Conservation (phyloP, 2,329 filamentous ascomycete species). For the Sporothrix humicola region DNA sequence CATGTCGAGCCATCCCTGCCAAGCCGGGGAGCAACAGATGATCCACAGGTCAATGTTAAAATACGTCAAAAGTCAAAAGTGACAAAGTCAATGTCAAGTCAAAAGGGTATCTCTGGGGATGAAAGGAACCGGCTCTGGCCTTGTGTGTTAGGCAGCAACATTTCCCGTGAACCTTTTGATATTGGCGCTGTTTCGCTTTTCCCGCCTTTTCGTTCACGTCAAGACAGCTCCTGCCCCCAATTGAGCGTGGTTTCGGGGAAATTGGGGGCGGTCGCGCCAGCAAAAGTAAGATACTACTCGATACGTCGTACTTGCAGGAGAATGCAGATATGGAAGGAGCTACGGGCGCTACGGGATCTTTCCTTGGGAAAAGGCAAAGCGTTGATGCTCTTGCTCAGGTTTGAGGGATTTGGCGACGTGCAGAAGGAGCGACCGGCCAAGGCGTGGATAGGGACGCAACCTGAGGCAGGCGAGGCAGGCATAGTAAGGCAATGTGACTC, state of each 20-base stretch:
- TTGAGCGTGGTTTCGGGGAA: slow-evolving; percentile 8
- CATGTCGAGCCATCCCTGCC: slow-evolving; percentile 5
- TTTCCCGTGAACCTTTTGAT: not conserved
- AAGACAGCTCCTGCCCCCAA: slow-evolving; percentile 2
- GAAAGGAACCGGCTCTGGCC: slow-evolving; percentile 15
- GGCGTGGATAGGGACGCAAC: not conserved
- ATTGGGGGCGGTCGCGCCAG: not conserved
- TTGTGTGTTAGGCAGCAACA: slow-evolving; percentile 30
- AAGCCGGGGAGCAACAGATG: not conserved
- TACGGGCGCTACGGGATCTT: not conserved
- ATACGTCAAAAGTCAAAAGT: too few species aligned
- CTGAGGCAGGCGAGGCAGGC: not conserved
- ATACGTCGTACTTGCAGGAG: too few species aligned
- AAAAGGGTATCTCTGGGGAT: not conserved
- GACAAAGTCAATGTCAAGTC: not conserved
- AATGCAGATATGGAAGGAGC: slow-evolving; percentile 17
- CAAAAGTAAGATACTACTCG: not conserved
- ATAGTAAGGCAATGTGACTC: not conserved
- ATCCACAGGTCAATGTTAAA: not conserved
- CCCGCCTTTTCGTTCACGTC: not conserved
- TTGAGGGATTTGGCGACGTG: slow-evolving; percentile 24
- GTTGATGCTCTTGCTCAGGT: not conserved
- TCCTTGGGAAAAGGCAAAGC: not conserved
- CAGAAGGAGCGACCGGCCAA: slow-evolving; percentile 9
- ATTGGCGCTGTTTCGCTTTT: slow-evolving; percentile 1